Evolutionary conservation across 306 rosid genomes (phyloP).

Genomic region (Cicer pinnatifidum): DNA sequence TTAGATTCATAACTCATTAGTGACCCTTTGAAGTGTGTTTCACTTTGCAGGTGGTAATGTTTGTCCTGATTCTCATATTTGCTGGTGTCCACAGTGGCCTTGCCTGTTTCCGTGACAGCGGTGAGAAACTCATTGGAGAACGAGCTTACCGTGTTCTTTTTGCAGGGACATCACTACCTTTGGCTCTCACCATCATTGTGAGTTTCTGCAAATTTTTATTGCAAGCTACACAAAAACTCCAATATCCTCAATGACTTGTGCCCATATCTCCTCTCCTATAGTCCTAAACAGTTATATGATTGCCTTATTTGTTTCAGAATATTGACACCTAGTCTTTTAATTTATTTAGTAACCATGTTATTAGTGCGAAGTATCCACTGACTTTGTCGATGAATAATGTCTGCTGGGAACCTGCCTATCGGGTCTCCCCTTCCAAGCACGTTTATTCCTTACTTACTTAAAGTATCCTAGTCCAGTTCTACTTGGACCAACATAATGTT

Average conservation of each 20-base stretch:
- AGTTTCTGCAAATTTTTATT: conserved; percentile 42
- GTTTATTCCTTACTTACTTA: too few relatives aligned
- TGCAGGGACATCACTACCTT: conserved; percentile 85
- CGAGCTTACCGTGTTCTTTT: conserved; percentile 92
- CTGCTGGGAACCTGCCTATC: too few relatives aligned
- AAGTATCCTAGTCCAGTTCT: too few relatives aligned
- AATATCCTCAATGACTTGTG: background rate
- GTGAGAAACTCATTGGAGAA: conserved; percentile 90
- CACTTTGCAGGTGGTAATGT: conserved; percentile 79
- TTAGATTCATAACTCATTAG: conserved; percentile 25
- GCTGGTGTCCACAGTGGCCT: conserved; percentile 86
- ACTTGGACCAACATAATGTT: too few relatives aligned
- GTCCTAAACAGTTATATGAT: background rate
- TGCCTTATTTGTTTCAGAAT: conserved; percentile 17
- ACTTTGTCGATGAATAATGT: too few relatives aligned
- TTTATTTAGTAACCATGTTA: too few relatives aligned
- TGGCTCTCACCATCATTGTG: conserved; percentile 90
- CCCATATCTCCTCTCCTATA: background rate
- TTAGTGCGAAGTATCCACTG: too few relatives aligned
- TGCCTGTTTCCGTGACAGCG: conserved; percentile 79
- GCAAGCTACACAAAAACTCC: conserved; percentile 25
- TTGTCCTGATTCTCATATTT: conserved; percentile 69
- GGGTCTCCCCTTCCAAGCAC: too few relatives aligned
- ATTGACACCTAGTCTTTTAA: background rate
- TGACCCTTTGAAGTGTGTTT: conserved; percentile 43